These are phyloP conservation scores for Sanghuangporus baumii DNA, from an alignment of 1,284 basidiomycete genomes.

Conservation along the genomic window DNA sequence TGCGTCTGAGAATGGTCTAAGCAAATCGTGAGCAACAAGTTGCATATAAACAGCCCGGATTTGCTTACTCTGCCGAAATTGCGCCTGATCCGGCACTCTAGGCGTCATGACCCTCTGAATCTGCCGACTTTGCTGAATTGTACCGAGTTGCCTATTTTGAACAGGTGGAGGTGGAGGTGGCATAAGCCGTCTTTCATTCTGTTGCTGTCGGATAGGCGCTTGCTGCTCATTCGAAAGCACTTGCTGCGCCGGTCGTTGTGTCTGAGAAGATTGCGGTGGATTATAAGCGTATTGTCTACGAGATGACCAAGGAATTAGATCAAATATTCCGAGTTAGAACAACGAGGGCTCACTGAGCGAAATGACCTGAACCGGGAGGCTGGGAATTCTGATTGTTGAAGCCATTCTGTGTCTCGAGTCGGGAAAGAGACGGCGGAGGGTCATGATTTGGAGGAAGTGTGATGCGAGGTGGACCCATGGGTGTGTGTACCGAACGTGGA, in stretches of 20 bases:
- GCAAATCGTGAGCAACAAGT: neutral
- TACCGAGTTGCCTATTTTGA: neutral
- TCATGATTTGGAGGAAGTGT: slow-evolving; percentile 16
- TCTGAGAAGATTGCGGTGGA: slow-evolving; percentile 9
- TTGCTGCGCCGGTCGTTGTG: slow-evolving; percentile 3
- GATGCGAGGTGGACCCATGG: slow-evolving; percentile 13
- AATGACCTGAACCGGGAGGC: slow-evolving; percentile 14
- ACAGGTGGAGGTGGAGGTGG: slow-evolving; percentile 13
- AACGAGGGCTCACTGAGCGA: slow-evolving; percentile 9
- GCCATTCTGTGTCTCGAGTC: neutral
- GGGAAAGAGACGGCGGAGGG: slow-evolving; percentile 11
- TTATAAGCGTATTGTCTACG: slow-evolving; percentile 17
- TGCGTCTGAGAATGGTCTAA: neutral
- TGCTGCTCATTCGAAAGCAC: slow-evolving; percentile 14
- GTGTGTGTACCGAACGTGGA: slow-evolving; percentile 15
- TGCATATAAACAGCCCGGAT: neutral
- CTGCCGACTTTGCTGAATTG: neutral
- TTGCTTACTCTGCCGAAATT: neutral
- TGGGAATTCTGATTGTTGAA: neutral
- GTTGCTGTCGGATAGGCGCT: slow-evolving; percentile 7
- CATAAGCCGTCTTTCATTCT: slow-evolving; percentile 8
- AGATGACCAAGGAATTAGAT: neutral
- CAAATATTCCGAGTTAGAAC: neutral
- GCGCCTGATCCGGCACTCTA: neutral
- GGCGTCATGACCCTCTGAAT: slow-evolving; percentile 1